Conservation (phyloP, 2,329 filamentous ascomycete species). For the Xylariaceae sp. region DNA sequence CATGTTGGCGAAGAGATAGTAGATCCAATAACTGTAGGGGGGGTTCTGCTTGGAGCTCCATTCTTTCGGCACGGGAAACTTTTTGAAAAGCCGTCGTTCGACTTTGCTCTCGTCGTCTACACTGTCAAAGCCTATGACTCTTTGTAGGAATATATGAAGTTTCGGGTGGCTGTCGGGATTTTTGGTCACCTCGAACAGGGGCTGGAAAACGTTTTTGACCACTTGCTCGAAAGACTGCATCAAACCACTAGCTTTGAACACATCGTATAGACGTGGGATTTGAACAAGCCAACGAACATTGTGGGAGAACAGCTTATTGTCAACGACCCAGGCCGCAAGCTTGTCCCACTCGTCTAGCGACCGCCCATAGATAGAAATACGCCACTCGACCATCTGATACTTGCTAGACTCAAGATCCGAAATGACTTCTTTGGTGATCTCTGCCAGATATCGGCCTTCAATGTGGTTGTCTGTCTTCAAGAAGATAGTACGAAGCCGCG, state of each 20-base stretch:
- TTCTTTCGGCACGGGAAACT: constrained; percentile 83
- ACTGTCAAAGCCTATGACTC: constrained; percentile 94
- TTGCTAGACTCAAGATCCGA: constrained; percentile 97
- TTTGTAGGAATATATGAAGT: constrained; percentile 87
- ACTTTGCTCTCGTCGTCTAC: constrained; percentile 98
- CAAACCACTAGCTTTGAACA: constrained; percentile 84
- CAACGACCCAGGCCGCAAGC: constrained; percentile 91
- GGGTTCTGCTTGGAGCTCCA: constrained; percentile 95
- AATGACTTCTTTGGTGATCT: constrained; percentile 98
- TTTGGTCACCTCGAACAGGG: constrained; percentile 89
- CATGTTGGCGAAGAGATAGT: constrained; percentile 94
- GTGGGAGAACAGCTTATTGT: constrained; percentile 96
- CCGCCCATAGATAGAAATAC: constrained; percentile 94
- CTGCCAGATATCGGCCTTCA: constrained; percentile 88
- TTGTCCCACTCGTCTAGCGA: constrained; percentile 96
- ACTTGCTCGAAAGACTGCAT: constrained; percentile 91
- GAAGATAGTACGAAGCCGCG: constrained; percentile 93
- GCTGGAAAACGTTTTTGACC: constrained; percentile 86
- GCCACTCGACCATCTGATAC: constrained; percentile 99
- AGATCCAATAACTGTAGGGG: constrained; percentile 98
- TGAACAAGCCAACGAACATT: constrained; percentile 98
- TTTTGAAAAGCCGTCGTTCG: constrained; percentile 88
- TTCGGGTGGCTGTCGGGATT: constrained; percentile 85
- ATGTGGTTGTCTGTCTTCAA: constrained; percentile 98
- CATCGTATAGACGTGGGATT: constrained; percentile 88